Evolutionary conservation across 495 filamentous ascomycete genomes (phyloP).

Genomic region (Penicillium simplicissimum): DNA sequence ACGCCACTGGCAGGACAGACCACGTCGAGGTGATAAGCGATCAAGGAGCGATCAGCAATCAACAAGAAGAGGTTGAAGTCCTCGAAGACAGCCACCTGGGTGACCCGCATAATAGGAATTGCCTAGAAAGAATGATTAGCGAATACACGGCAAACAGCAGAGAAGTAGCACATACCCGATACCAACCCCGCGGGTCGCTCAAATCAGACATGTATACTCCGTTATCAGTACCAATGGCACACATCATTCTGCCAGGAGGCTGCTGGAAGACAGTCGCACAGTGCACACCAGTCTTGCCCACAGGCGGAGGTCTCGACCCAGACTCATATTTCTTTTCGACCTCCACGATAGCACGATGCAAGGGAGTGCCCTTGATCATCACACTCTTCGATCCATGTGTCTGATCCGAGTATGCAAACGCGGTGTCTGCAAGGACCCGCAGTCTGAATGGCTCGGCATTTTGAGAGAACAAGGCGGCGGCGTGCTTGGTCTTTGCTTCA

Average conservation of each 20-base stretch:
- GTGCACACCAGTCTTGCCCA: conserved; percentile 83
- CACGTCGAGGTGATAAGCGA: conserved; percentile 92
- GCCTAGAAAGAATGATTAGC: conserved; percentile 50
- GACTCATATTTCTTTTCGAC: conserved; percentile 71
- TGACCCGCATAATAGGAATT: conserved; percentile 73
- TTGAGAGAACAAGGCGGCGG: conserved; percentile 81
- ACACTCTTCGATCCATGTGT: conserved; percentile 53
- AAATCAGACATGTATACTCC: conserved; percentile 87
- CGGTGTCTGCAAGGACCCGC: conserved; percentile 86
- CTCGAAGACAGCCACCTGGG: conserved; percentile 91
- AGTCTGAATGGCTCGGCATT: conserved; percentile 96
- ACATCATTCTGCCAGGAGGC: conserved; percentile 75
- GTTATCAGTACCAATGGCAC: conserved; percentile 92
- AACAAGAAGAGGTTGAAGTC: conserved; percentile 92
- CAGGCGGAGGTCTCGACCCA: conserved; percentile 65
- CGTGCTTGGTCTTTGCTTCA: conserved; percentile 91
- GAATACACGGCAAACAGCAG: background rate
- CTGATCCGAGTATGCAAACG: conserved; percentile 80
- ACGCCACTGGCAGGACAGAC: conserved; percentile 73
- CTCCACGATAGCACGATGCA: conserved; percentile 87
- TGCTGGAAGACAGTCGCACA: conserved; percentile 88
- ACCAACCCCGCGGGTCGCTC: conserved; percentile 86
- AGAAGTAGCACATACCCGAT: conserved; percentile 58
- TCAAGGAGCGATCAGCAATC: conserved; percentile 85
- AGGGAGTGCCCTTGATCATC: conserved; percentile 80